Evolutionary conservation across 305 asterid species (phyloP), one percentile per base, ranked within the genome.

Genomic region (Striga hermonthica): DNA sequence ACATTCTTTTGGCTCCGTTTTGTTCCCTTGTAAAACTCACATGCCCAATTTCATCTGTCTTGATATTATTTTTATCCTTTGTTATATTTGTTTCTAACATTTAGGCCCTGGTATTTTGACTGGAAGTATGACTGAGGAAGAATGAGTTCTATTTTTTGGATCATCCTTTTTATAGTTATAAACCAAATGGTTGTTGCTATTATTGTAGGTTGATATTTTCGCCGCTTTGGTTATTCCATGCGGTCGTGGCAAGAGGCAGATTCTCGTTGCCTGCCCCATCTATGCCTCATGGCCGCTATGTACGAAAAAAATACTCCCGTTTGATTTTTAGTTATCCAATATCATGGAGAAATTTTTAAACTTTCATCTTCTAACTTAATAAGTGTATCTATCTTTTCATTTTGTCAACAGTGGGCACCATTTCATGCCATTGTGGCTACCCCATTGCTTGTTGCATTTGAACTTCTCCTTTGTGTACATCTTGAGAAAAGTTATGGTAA

Each of bases 261-360:
- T 93, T 90, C 91, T 90, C 97, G 64, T 83, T 90, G 73, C 99
- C 99, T 59, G 97, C 99, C 74, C 99, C 99, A 69, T 81, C 96
- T 64, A 83, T 81, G 84, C 97, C 97, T 70, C 95, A 80, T 78
- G 91, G 88, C 70, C 99, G 96, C 50, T 76, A 81, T 73, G 99
- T 93, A 93, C 73, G 92, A 67, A 66, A 53, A 60, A 54, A 56
- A 52, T 52, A 49, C 64, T 62, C 34, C 31, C 6, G 5, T 12
- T 22, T 57, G 10, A 0, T 72, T 73, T 57, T 7, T 44, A 10
- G 44, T 59, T 35, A 45, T 53, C 48, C 38, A 57, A 15, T 15
- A 65, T 60, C 70, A 58, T 41, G 14, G 14, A 45, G 9, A 55
- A 65, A 53, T 48, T 16, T 44, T 4, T 9, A 41, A 22, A 11